A percentile compares a stretch with the other conserved stretches of the same genome.
Conservation (phyloP, 2,329 filamentous ascomycete species). For the Colletotrichum sublineola region DNA sequence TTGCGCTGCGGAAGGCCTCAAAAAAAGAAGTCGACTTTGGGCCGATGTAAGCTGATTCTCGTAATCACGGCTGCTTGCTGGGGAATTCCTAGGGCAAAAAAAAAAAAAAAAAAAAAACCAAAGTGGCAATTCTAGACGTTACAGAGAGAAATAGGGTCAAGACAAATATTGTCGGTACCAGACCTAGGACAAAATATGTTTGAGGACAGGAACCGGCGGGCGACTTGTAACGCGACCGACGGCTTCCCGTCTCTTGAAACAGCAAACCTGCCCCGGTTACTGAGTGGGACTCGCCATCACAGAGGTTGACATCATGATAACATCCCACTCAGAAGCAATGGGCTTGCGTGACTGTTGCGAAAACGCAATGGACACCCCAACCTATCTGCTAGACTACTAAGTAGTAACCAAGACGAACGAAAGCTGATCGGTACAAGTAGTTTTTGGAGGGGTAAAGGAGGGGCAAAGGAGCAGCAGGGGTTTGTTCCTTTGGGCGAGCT, state of each 20-base stretch:
- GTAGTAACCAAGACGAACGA: not conserved
- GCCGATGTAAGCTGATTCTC: not conserved
- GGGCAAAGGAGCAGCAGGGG: conserved; percentile 35
- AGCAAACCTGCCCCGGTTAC: not conserved
- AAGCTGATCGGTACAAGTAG: not conserved
- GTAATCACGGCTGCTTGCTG: not conserved
- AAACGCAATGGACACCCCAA: not conserved
- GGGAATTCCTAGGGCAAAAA: no score
- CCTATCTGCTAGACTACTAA: not conserved
- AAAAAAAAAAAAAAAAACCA: not conserved
- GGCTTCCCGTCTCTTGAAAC: not conserved
- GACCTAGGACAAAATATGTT: not conserved
- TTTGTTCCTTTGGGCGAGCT: conserved; percentile 6
- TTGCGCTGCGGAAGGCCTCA: not conserved
- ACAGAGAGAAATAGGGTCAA: not conserved
- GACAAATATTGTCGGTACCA: not conserved
- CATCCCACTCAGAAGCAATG: not conserved
- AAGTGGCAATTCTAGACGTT: not conserved
- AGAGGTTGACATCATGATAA: conserved; percentile 1
- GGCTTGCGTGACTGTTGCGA: not conserved
- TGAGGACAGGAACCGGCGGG: not conserved
- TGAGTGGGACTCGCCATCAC: not conserved
- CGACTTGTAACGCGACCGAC: not conserved
- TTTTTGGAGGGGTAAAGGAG: conserved; percentile 39
- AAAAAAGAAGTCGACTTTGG: not conserved